phyloP scores from a whole-genome alignment of 805 yeast species.

The Candida mattraensis region DNA sequence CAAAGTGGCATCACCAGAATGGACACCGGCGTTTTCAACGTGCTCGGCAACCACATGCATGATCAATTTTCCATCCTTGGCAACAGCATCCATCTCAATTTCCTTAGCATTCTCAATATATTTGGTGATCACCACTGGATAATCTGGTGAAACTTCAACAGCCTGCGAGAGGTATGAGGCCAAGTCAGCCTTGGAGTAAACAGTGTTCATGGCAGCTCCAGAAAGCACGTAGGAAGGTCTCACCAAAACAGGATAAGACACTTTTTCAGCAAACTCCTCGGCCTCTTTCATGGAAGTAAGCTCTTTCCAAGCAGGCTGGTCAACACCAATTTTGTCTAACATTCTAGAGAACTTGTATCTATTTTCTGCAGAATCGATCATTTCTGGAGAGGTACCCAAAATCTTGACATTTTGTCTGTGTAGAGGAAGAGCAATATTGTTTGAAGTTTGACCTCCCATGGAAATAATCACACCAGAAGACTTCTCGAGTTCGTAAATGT shows the following conservation, averaged over 20 bases:
- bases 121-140: slow-evolving; percentile 96
- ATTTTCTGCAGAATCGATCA: slow-evolving; percentile 98
- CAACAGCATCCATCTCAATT: slow-evolving; percentile 98
- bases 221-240: slow-evolving; percentile 97
- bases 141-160: slow-evolving; percentile 95
- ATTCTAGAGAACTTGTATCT: slow-evolving; percentile 96
- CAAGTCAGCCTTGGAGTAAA: slow-evolving; percentile 84
- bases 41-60: slow-evolving; percentile 99
- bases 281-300: slow-evolving; percentile 92
- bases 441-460: slow-evolving; percentile 99
- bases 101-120: slow-evolving; percentile 96
- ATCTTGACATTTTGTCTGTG: slow-evolving; percentile 94
- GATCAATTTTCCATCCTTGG: slow-evolving; percentile 87
- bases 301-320: slow-evolving; percentile 99
- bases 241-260: slow-evolving; percentile 90
- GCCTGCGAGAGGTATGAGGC: slow-evolving; percentile 89
- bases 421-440: slow-evolving; percentile 89
- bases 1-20: slow-evolving; percentile 98
- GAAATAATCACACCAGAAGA: slow-evolving; percentile 91
- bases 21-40: slow-evolving; percentile 99
- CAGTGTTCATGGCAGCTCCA: slow-evolving; percentile 99
- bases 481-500: slow-evolving; percentile 88
- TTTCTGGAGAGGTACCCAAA: slow-evolving; percentile 95
- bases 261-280: slow-evolving; percentile 85
- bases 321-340: slow-evolving; percentile 95